Evolutionary conservation across 208 protist genomes (phyloP), one percentile per base, ranked within the genome.

Genomic region (Crithidia expoeki): DNA sequence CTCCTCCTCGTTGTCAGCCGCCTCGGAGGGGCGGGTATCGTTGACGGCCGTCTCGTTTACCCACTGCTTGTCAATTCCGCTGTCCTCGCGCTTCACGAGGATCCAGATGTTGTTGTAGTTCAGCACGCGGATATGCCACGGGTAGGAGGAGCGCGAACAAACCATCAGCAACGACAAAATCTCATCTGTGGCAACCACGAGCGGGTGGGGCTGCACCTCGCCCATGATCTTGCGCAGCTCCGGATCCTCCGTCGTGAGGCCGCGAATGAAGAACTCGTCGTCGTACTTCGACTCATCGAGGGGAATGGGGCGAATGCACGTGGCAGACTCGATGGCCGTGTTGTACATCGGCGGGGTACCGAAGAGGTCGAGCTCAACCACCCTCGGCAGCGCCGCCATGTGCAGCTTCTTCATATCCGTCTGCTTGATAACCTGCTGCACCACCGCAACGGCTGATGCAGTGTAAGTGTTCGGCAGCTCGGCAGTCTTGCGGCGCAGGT

Each of bases 121-220:
- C 40, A 80, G 62, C 47, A 88, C 74, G 53, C 76, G 74, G 76
- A 96, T 68, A 76, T 96, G 89, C 92, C 92, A 96, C 53, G 92
- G 87, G 72, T 95, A 76, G 11, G 92, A 80, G 68, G 86, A 83
- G 75, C 81, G 85, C 59, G 73, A 79, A 60, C 80, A 84, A 55
- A 91, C 83, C 89, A 96, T 94, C 40, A 96, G 79, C 63, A 90
- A 55, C 16, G 88, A 83, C 64, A 96, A 82, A 58, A 94, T 80
- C 51, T 92, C 86, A 53, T 96, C 92, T 19, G 88, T 93, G 59
- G 81, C 87, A 19, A 92, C 73, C 21, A 96, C 76, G 60, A 92
- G 75, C 23, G 84, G 85, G 79, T 85, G 59, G 51, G 38, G 74
- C 34, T 73, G 47, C 17, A 62, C 32, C 40, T 79, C 77, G 12